phyloP scores from a whole-genome alignment of 345 rosid species.

The Salix caprea region DNA sequence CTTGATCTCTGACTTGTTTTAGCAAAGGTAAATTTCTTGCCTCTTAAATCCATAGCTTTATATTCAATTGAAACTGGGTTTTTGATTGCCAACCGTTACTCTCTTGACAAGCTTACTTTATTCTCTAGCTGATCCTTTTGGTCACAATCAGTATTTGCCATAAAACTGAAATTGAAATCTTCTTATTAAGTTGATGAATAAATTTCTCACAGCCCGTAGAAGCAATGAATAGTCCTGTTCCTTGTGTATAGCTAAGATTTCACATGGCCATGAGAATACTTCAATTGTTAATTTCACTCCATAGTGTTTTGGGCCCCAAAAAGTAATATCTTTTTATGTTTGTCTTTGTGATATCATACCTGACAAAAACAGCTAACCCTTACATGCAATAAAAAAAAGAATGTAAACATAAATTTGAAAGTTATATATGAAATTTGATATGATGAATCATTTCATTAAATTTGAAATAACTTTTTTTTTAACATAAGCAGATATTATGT shows the following conservation, averaged over 20 bases:
- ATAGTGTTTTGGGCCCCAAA: too few relatives aligned
- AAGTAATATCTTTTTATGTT: too few relatives aligned
- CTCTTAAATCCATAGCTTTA: neutral
- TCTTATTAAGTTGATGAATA: slow-evolving; percentile 6
- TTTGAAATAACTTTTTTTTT: too few relatives aligned
- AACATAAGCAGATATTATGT: too few relatives aligned
- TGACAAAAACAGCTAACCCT: too few relatives aligned
- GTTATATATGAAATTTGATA: too few relatives aligned
- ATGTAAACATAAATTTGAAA: neutral
- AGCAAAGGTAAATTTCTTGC: slow-evolving; percentile 10
- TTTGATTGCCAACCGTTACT: neutral
- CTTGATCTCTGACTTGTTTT: neutral
- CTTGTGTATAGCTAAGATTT: neutral
- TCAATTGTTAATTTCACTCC: too few relatives aligned
- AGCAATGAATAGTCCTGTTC: neutral
- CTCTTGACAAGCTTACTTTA: too few relatives aligned
- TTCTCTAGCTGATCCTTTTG: too few relatives aligned
- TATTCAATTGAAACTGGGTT: neutral
- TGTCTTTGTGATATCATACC: too few relatives aligned
- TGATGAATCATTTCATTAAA: too few relatives aligned
- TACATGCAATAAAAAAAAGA: neutral
- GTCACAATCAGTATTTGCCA: too few relatives aligned
- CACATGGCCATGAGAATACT: slow-evolving; percentile 4
- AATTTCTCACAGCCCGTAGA: neutral
- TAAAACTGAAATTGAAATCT: neutral